phyloP scores from a whole-genome alignment of 163 green algal genomes.

The Picocystis sp. region DNA sequence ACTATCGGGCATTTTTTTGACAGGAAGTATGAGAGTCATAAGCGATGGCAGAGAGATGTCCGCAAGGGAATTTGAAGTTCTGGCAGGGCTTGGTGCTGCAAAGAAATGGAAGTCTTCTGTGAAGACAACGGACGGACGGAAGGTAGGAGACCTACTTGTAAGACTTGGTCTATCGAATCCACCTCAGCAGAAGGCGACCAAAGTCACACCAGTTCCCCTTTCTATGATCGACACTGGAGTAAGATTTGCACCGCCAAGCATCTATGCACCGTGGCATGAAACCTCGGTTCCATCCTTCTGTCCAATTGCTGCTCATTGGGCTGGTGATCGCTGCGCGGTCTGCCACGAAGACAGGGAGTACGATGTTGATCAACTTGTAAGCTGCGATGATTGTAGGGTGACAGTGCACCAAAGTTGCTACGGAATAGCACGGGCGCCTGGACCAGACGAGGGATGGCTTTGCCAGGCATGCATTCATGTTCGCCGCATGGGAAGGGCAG shows the following conservation, averaged over 20 bases:
- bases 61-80: constrained; percentile 51
- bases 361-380: constrained; percentile 71
- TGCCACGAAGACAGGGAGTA: constrained; percentile 78
- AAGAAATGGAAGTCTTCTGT: constrained; percentile 69
- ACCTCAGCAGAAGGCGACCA: too few species aligned
- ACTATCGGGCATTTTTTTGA: too few species aligned
- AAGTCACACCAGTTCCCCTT: too few species aligned
- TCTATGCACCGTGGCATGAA: too few species aligned
- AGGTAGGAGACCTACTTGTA: too few species aligned
- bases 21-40: constrained; percentile 20
- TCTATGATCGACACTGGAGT: too few species aligned
- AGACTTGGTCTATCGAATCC: too few species aligned
- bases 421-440: constrained; percentile 52
- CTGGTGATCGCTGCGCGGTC: constrained; percentile 3
- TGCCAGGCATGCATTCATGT: constrained; percentile 22
- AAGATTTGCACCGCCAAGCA: too few species aligned
- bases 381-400: constrained; percentile 70
- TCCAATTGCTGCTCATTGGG: too few species aligned
- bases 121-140: too few species aligned
- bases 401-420: constrained; percentile 89
- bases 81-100: constrained; percentile 53
- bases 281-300: too few species aligned
- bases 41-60: constrained; percentile 32
- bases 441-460: constrained; percentile 51
- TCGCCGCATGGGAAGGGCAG: constrained; percentile 17